Evolutionary conservation across 2,329 filamentous ascomycete species (phyloP).

Genomic region (Aspergillus terreus): DNA sequence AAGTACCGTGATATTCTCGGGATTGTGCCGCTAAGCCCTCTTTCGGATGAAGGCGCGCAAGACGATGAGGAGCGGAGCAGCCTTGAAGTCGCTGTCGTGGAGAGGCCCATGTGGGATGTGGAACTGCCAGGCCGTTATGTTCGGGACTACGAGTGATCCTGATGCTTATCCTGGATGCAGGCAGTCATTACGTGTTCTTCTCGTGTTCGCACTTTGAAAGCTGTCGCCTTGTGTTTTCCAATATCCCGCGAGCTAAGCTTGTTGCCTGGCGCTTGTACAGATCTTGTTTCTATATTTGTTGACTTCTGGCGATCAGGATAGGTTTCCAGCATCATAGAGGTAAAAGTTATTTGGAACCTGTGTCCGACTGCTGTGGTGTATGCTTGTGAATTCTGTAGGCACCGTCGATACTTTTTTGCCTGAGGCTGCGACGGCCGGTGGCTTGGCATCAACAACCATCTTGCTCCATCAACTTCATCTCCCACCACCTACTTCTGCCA

Average conservation of each 20-base stretch:
- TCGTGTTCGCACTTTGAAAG: no score
- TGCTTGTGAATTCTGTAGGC: background rate
- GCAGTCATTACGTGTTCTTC: no score
- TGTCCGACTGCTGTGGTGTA: background rate
- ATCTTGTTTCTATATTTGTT: background rate
- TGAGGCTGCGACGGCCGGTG: no score
- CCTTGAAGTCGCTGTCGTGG: constrained; percentile 78
- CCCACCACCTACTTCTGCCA: no score
- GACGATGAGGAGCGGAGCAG: constrained; percentile 16
- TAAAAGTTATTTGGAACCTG: background rate
- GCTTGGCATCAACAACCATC: no score
- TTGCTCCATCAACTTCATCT: no score
- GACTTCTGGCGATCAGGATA: background rate
- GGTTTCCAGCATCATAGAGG: background rate
- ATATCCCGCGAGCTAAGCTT: background rate
- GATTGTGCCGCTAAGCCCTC: constrained; percentile 52
- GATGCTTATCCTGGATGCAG: background rate
- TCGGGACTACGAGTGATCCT: constrained; percentile 48
- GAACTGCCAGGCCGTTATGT: constrained; percentile 71
- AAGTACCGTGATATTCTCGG: constrained; percentile 95
- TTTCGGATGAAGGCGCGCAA: constrained; percentile 24
- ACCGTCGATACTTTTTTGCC: no score
- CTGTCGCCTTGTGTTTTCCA: no score
- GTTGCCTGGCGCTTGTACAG: background rate
- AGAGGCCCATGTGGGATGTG: constrained; percentile 79